Evolutionary conservation across 2,329 filamentous ascomycete species (phyloP).

Genomic region (Fusarium sp.): DNA sequence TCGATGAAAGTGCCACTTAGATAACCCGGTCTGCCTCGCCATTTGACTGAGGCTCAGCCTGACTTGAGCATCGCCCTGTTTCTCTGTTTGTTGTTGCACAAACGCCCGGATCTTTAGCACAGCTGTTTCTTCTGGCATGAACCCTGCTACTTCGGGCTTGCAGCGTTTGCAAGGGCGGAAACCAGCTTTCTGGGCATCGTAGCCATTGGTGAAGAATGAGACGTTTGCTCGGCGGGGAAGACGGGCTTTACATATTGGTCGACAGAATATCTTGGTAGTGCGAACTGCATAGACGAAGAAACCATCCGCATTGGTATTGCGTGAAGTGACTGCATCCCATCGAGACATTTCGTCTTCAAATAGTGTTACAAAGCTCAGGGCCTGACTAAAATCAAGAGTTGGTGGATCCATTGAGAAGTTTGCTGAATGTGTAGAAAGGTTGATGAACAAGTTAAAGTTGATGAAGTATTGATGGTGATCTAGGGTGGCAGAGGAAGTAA

Average conservation of each 20-base stretch:
- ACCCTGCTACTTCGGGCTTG: constrained; percentile 52
- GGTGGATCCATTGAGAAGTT: neutral
- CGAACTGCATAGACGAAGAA: constrained; percentile 55
- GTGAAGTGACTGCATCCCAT: constrained; percentile 49
- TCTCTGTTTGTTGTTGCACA: constrained; percentile 42
- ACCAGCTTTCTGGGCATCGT: constrained; percentile 57
- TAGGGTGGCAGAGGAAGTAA: neutral
- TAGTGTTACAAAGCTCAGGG: neutral
- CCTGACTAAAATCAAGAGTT: neutral
- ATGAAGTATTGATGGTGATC: neutral
- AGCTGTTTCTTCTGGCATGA: constrained; percentile 55
- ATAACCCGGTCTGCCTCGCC: constrained; percentile 60
- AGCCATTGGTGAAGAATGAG: constrained; percentile 58
- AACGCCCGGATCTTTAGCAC: constrained; percentile 53
- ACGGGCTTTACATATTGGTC: constrained; percentile 68
- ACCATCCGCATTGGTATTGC: constrained; percentile 50
- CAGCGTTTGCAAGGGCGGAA: constrained; percentile 69
- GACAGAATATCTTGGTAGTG: constrained; percentile 64
- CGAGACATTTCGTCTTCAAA: constrained; percentile 47
- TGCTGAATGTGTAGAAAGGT: neutral
- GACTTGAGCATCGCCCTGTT: constrained; percentile 11
- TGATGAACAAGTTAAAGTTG: neutral
- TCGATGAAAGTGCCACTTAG: constrained; percentile 67
- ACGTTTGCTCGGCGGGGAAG: constrained; percentile 70
- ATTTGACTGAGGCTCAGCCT: constrained; percentile 54